Base-by-base conservation (phyloP, 106 monocot species). In the Platanthera guangdongensis region DNA sequence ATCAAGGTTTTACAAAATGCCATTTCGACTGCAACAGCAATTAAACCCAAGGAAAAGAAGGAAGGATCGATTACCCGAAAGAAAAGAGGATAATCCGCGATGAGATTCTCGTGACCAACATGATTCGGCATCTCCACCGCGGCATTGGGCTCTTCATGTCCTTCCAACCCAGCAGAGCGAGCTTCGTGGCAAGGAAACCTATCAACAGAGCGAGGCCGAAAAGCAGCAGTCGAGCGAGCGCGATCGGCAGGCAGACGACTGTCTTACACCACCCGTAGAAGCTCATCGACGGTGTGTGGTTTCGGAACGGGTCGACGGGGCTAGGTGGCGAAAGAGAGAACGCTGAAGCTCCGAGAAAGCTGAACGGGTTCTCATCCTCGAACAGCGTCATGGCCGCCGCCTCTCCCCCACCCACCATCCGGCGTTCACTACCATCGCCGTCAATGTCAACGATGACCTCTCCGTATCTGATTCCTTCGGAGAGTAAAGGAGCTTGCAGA, bases 41-140 rank as follows among this genome's bases (percentile, higher is more conserved):
- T 13, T n/a, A 15, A 60, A 60, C 8, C 9, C 4, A 9, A 10
- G 59, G n/a, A 67, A 11, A 67, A 9, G 6, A 30, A 51, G 1
- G 57, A 15, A 8, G 3, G 9, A 75, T 39, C 11, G 15, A 30
- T 46, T 84, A 93, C 96, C 96, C 96, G 75, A 93, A 97, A 0
- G 93, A 82, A 78, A 97, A 97, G 76, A 93, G 91, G 71, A 96
- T 96, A 73, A 78, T 87, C 1, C 96, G 81, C 7, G 91, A 50
- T 70, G 83, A 91, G 71, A 97, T 73, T 76, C 96, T 71, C 46
- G 96, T 93, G 55, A 93, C 68, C 93, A 89, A 91, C 96, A 97
- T 93, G 78, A 88, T 10, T n/a, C 93, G 49, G n/a, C 72, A 82
- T 68, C 93, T 80, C 93, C 96, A 97, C 77, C 70, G 62, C 16